phyloP scores from a whole-genome alignment of 495 filamentous ascomycete species.

The Articulospora tetracladia region DNA sequence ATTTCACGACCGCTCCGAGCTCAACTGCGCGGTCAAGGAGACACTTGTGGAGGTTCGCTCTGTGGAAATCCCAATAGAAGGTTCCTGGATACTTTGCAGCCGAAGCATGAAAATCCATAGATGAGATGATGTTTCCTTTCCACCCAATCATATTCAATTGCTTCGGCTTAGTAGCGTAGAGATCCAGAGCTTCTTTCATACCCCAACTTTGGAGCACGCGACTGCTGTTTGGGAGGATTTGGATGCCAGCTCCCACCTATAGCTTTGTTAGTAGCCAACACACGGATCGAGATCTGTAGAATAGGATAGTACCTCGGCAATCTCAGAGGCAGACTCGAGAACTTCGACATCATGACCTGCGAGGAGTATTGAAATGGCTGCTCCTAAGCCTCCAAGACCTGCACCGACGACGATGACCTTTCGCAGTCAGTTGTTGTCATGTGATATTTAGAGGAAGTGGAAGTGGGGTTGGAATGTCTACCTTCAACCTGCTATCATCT shows the following conservation, averaged over 20 bases:
- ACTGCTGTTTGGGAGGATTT: slow-evolving; percentile 52
- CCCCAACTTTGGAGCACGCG: slow-evolving; percentile 46
- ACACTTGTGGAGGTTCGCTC: slow-evolving; percentile 52
- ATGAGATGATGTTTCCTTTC: slow-evolving; percentile 12
- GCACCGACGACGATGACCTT: slow-evolving; percentile 60
- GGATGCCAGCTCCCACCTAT: slow-evolving; percentile 56
- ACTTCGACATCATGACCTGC: slow-evolving; percentile 58
- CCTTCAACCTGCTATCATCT: slow-evolving; percentile 11
- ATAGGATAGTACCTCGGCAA: slow-evolving; percentile 40
- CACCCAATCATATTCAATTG: slow-evolving; percentile 15
- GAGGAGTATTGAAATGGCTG: slow-evolving; percentile 56
- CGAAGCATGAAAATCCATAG: slow-evolving; percentile 31
- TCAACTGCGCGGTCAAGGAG: slow-evolving; percentile 47
- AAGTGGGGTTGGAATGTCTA: neutral
- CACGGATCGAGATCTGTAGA: neutral
- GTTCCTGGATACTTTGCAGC: slow-evolving; percentile 41
- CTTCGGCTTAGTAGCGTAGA: slow-evolving; percentile 33
- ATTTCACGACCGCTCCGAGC: slow-evolving; percentile 47
- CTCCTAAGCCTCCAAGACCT: slow-evolving; percentile 63
- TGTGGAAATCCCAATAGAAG: slow-evolving; percentile 56
- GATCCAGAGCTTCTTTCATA: slow-evolving; percentile 27
- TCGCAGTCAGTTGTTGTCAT: neutral
- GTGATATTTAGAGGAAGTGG: neutral
- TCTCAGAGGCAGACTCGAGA: slow-evolving; percentile 57
- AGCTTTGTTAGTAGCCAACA: neutral